Evolutionary conservation across 352 stramenopile genomes (phyloP), one percentile per base, ranked within the genome.

Genomic region (Thalassiosira mediterranea): DNA sequence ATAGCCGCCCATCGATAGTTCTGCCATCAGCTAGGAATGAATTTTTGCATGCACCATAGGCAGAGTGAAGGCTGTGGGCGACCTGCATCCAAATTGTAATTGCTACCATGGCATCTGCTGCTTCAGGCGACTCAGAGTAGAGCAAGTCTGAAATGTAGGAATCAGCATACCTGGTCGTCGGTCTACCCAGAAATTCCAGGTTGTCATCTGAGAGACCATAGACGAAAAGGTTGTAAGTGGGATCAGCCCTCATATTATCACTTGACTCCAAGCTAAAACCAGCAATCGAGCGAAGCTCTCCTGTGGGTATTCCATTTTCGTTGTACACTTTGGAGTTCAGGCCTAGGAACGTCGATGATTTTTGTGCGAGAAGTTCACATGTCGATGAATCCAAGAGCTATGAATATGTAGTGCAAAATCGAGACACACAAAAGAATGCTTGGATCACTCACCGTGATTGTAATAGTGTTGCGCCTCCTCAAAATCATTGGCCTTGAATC

Each of bases 21-120:
- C 71, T 73, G 26, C 28, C 72, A 51, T 84, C 72, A 11, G 63
- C 40, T 8, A 87, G 40, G 42, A 83, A 29, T 10, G 80, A 79
- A 3, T 81, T 61, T 49, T 89, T 85, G 59, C 88, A 93, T 1
- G 70, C 47, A 25, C 65, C 28, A 48, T 91, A 65, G 2, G 83
- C 79, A 49, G 82, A 57, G 51, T 88, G 83, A 17, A 93, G 62
- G 17, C 76, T 71, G 54, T 92, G 86, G n/a, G 79, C 70, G 57
- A 91, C 79, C 44, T 90, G 64, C 84, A 91, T 91, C 88, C 88
- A 94, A 32, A 94, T 52, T 69, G 88, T 86, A 1, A 94, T 38
- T 13, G 71, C 76, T 10, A 90, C 60, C 54, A 83, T 80, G 19
- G 88, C 84, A 80, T 90, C 80, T 19, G 73, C 69, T 60, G 83